Evolutionary conservation across 1,284 basidiomycete genomes (phyloP).

Genomic region (Dichomitus squalens): DNA sequence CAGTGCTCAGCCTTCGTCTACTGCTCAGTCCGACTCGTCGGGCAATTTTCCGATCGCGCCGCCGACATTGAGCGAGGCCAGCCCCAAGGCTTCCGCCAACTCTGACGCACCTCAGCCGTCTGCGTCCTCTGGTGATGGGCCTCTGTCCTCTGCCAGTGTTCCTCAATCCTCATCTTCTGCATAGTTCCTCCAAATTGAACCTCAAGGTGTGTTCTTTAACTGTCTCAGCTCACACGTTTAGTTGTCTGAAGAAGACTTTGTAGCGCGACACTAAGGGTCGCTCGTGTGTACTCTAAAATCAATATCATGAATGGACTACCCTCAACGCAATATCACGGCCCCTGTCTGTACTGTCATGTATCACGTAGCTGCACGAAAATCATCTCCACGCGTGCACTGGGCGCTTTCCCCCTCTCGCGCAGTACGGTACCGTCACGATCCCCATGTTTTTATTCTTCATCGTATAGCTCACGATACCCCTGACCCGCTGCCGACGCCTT

Average conservation of each 20-base stretch:
- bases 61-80: not conserved
- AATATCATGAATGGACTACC: not conserved
- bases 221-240: not conserved
- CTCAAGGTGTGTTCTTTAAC: not conserved
- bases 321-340: not conserved
- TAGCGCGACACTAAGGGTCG: not conserved
- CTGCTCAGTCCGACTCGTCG: not conserved
- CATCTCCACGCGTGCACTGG: not conserved
- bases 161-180: not conserved
- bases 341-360: not conserved
- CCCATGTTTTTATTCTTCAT: not conserved
- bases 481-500: not conserved
- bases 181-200: not conserved
- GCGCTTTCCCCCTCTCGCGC: not conserved
- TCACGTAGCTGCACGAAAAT: not conserved
- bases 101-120: not conserved
- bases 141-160: too few species aligned
- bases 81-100: not conserved
- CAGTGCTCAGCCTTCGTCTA: not conserved
- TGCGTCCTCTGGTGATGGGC: not conserved
- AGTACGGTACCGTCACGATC: not conserved
- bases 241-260: not conserved
- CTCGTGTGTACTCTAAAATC: not conserved
- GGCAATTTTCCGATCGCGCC: too few species aligned
- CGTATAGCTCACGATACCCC: not conserved